These are phyloP conservation scores for Alternaria sp. DNA, from an alignment of 2,329 filamentous ascomycete species.

Conservation along the genomic window DNA sequence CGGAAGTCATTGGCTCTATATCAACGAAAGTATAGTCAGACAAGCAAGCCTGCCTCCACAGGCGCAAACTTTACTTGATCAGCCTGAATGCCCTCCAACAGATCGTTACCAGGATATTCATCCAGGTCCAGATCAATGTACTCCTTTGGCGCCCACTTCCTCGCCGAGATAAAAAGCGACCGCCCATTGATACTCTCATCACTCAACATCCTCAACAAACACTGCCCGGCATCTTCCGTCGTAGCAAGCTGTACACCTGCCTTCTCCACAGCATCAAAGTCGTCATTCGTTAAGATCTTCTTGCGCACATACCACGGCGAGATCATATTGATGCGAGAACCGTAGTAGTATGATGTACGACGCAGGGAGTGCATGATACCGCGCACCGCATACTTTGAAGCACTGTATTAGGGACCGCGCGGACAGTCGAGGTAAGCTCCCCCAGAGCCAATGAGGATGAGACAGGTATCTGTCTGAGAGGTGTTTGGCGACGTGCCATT, in stretches of 20 bases:
- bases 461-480: constrained; percentile 16
- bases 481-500: constrained; percentile 4
- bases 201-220: constrained; percentile 13
- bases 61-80: constrained; percentile 16
- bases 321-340: constrained; percentile 18
- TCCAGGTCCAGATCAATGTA: constrained; percentile 21
- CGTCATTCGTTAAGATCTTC: constrained; percentile 15
- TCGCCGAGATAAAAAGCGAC: constrained; percentile 13
- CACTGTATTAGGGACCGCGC: constrained; percentile 16
- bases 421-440: constrained; percentile 21
- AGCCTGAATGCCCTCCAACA: constrained; percentile 19
- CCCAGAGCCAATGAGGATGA: constrained; percentile 17
- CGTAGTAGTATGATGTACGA: constrained; percentile 12
- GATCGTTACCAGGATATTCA: constrained; percentile 8
- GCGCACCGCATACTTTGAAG: constrained; percentile 22
- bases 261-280: constrained; percentile 11
- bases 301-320: constrained; percentile 21
- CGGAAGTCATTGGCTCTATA: too few relatives aligned
- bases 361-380: constrained; percentile 20
- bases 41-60: not conserved
- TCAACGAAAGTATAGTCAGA: not conserved
- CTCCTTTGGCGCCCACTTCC: constrained; percentile 20
- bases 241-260: constrained; percentile 17
- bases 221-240: constrained; percentile 14
- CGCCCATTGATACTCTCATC: constrained; percentile 14